Percentiles rank a stretch among this genome's conserved stretches.
phyloP scores from a whole-genome alignment of 331 rosid genomes.

The Pyrus hybrid region DNA sequence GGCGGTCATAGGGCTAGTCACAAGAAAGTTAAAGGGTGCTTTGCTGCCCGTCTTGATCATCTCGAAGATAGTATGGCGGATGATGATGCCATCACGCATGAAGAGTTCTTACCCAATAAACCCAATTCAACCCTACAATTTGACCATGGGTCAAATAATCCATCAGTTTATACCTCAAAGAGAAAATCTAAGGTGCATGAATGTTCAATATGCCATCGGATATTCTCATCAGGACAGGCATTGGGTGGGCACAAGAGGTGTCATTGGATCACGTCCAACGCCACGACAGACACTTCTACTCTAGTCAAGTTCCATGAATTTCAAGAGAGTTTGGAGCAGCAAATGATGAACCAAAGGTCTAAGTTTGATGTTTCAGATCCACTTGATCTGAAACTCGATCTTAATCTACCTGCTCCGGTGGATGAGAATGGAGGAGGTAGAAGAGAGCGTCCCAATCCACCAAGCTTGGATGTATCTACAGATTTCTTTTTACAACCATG shows the following conservation, averaged over 20 bases:
- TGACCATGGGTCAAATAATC: slow-evolving; percentile 21
- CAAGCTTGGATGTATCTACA: slow-evolving; percentile 24
- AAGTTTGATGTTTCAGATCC: slow-evolving; percentile 35
- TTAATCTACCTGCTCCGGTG: slow-evolving; percentile 66
- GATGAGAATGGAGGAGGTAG: slow-evolving; percentile 16
- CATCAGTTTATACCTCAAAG: slow-evolving; percentile 45
- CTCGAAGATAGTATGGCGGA: slow-evolving; percentile 32
- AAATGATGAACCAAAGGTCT: slow-evolving; percentile 18
- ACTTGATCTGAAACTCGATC: slow-evolving; percentile 71
- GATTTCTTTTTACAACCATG: slow-evolving; percentile 64
- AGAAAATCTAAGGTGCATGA: slow-evolving; percentile 72
- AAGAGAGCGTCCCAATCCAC: slow-evolving; percentile 4
- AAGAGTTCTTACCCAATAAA: slow-evolving; percentile 50
- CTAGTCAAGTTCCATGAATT: slow-evolving; percentile 59
- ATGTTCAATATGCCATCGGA: slow-evolving; percentile 89
- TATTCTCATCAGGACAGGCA: slow-evolving; percentile 90
- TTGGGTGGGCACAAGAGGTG: slow-evolving; percentile 94
- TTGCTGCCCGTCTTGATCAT: slow-evolving; percentile 62
- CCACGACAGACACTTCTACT: slow-evolving; percentile 32
- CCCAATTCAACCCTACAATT: slow-evolving; percentile 36
- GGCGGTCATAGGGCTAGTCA: slow-evolving; percentile 98
- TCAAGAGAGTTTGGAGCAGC: slow-evolving; percentile 54
- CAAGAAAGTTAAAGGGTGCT: slow-evolving; percentile 93
- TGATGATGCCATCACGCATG: slow-evolving; percentile 54
- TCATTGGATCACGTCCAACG: slow-evolving; percentile 92